Base-by-base conservation (phyloP, 1,139 yeast species). In the Yamadazyma triangularis region DNA sequence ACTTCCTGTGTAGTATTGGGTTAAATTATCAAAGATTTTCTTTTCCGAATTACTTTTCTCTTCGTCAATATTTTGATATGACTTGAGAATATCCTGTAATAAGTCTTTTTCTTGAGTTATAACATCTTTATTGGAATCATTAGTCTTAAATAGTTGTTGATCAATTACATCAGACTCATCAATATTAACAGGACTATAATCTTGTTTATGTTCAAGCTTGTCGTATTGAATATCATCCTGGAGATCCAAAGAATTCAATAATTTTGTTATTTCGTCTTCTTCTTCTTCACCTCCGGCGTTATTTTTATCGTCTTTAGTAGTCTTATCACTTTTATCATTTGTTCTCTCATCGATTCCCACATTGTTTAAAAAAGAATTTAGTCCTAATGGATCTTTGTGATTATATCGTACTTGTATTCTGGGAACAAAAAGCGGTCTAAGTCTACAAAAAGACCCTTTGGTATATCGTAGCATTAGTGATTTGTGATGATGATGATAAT, bases 61-160 rank as follows among this genome's bases (percentile, higher is more conserved):
- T 22, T 19, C 22, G 43, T 39, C 5, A 12, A 14, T 24, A n/a
- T 25, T 30, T 19, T 32, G 31, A 28, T 52, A 53, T 11, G 52
- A 42, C 18, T 49, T 47, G 32, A 54, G 53, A 13, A 54, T 50
- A 28, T 52, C 47, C 29, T 44, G 49, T 31, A 53, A 53, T 25
- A 18, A 18, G 9, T 18, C 9, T 18, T 9, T 18, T 18, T 18
- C 20, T 18, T 51, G 53, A 13, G 48, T 43, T 15, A 47, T 35
- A 24, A 45, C 31, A 13, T 47, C 36, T 8, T n/a, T n/a, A 12
- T 22, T 12, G 6, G 7, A n/a, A 15, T 23, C 11, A 8, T 20
- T 15, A 4, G 20, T 26, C 7, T 30, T 19, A 19, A 24, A 28
- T 9, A 19, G 15, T n/a, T 25, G 22, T 26, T 29, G 27, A 4